A percentile compares a stretch with the other conserved stretches of the same genome.
phyloP scores from a whole-genome alignment of 2,329 filamentous ascomycete genomes.

The Rhytidhysteron rufulum region DNA sequence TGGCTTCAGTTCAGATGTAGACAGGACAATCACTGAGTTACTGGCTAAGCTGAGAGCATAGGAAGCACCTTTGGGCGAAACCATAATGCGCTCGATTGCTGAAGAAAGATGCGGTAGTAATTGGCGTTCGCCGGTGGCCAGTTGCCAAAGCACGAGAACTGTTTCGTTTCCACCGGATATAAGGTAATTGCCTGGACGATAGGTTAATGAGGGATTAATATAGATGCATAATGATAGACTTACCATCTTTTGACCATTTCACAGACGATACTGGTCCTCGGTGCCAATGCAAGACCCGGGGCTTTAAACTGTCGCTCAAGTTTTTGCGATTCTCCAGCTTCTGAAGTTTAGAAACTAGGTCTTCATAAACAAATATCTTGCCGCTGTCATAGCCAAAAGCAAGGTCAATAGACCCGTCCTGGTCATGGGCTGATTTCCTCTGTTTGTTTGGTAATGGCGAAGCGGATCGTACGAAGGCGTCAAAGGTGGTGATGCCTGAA shows the following conservation, averaged over 20 bases:
- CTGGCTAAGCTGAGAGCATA: conserved; percentile 86
- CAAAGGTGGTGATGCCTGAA: conserved; percentile 52
- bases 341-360: conserved; percentile 59
- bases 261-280: conserved; percentile 75
- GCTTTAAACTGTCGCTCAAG: conserved; percentile 43
- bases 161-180: conserved; percentile 91
- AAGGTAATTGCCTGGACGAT: conserved; percentile 74
- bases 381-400: conserved; percentile 74
- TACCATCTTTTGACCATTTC: conserved; percentile 91
- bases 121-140: conserved; percentile 78
- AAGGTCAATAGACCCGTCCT: conserved; percentile 60
- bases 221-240: conserved; percentile 17
- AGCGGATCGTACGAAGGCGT: conserved; percentile 21
- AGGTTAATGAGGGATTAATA: too few species aligned
- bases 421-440: conserved; percentile 28
- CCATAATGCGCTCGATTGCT: conserved; percentile 75
- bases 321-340: conserved; percentile 39
- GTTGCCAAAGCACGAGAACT: conserved; percentile 86
- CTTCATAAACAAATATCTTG: conserved; percentile 75
- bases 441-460: conserved; percentile 48
- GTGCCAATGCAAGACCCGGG: conserved; percentile 85
- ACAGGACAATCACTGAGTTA: conserved; percentile 87
- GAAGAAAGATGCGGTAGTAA: conserved; percentile 88
- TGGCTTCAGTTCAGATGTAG: conserved; percentile 83
- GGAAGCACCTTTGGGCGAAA: conserved; percentile 74